phyloP scores from a whole-genome alignment of 192 early-diverging fungal species.

The Coemansia sp. region DNA sequence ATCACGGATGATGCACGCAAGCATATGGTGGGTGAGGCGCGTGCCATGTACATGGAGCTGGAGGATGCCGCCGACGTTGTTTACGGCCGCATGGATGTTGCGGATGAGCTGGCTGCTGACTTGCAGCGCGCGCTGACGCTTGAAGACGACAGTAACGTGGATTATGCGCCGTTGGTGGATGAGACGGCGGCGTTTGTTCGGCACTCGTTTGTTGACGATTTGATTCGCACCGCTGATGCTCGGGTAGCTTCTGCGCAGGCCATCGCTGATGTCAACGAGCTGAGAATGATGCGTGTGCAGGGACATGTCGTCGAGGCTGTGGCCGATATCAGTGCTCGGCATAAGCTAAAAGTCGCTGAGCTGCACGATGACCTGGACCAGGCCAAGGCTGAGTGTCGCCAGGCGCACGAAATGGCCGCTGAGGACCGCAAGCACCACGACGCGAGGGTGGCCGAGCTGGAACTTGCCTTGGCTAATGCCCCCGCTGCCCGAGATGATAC shows the following conservation, averaged over 20 bases:
- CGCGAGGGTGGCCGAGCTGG: constrained; percentile 26
- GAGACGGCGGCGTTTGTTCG: background rate
- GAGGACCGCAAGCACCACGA: constrained; percentile 21
- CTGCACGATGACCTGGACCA: constrained; percentile 18
- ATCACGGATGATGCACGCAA: constrained; percentile 39
- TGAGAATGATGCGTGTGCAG: constrained; percentile 35
- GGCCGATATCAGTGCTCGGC: constrained; percentile 35
- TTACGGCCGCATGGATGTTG: constrained; percentile 25
- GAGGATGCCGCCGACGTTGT: constrained; percentile 26
- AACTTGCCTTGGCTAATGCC: background rate
- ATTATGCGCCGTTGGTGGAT: constrained; percentile 11
- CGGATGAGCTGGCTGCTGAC: constrained; percentile 25
- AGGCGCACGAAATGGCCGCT: constrained; percentile 27
- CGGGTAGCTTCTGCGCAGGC: constrained; percentile 3
- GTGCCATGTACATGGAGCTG: constrained; percentile 38
- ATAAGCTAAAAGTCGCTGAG: constrained; percentile 28
- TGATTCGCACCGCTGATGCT: constrained; percentile 27
- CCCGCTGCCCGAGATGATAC: constrained; percentile 12
- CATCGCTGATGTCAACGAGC: constrained; percentile 28
- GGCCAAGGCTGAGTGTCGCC: constrained; percentile 27
- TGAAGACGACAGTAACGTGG: constrained; percentile 8
- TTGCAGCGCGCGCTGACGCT: constrained; percentile 16
- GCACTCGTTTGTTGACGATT: constrained; percentile 23
- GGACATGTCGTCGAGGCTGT: constrained; percentile 48
- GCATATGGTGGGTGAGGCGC: constrained; percentile 51